Evolutionary conservation across 2,329 filamentous ascomycete genomes (phyloP).

Genomic region (Beauveria australis): DNA sequence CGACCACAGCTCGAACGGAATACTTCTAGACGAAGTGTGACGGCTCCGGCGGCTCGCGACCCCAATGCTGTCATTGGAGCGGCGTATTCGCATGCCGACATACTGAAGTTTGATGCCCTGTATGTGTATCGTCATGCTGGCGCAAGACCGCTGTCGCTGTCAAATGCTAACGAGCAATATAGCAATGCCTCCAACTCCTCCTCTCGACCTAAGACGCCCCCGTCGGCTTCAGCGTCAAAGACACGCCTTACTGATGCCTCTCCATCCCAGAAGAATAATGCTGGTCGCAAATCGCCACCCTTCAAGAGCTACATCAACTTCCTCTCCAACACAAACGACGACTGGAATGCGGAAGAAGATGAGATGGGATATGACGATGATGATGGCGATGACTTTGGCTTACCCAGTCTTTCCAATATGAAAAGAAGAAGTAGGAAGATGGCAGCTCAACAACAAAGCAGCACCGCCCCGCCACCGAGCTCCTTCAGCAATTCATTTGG

Average conservation of each 20-base stretch:
- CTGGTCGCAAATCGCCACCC: conserved; percentile 52
- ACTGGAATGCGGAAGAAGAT: conserved; percentile 71
- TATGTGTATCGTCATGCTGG: conserved; percentile 33
- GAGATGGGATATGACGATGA: conserved; percentile 79
- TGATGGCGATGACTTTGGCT: conserved; percentile 89
- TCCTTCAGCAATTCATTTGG: conserved; percentile 31
- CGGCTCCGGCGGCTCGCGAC: conserved; percentile 40
- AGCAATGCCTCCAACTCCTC: conserved; percentile 53
- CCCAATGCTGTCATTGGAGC: conserved; percentile 78
- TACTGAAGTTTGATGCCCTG: conserved; percentile 79
- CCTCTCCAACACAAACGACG: conserved; percentile 70
- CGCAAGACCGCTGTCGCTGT: not conserved
- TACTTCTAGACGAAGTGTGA: conserved; percentile 41
- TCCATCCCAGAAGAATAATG: conserved; percentile 44
- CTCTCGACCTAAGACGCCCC: conserved; percentile 68
- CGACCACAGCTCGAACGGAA: conserved; percentile 47
- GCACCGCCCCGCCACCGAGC: conserved; percentile 24
- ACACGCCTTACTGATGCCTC: conserved; percentile 43
- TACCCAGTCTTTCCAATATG: conserved; percentile 89
- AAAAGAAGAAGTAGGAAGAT: conserved; percentile 58
- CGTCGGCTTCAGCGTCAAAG: conserved; percentile 48
- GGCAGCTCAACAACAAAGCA: conserved; percentile 34
- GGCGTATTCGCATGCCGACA: conserved; percentile 92
- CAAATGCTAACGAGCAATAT: conserved; percentile 14
- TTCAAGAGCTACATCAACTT: conserved; percentile 73